These are phyloP conservation scores for Picea engelmannii DNA, from an alignment of 83 land plant species.

Conservation along the genomic window DNA sequence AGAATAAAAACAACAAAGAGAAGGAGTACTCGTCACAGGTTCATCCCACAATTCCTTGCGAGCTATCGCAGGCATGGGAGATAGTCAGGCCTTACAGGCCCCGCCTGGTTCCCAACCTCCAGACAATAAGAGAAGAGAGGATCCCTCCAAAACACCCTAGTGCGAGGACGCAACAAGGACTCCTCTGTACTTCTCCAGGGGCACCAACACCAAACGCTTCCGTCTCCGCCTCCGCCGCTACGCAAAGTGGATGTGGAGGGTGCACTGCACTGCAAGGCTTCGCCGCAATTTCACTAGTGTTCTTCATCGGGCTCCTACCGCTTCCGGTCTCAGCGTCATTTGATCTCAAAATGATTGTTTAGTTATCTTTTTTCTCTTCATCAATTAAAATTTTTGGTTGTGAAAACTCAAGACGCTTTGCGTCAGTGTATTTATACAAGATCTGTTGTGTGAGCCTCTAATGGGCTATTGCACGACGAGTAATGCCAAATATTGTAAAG, in stretches of 20 bases:
- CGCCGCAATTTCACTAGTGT: background rate
- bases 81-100: constrained; percentile 9
- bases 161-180: background rate
- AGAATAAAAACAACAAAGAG: background rate
- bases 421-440: no score
- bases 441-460: no score
- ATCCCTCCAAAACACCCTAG: background rate
- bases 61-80: background rate
- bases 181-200: background rate
- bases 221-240: background rate
- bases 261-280: background rate
- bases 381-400: no score
- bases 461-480: no score
- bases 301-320: background rate
- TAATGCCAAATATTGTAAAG: no score
- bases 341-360: no score
- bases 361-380: no score
- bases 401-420: no score
- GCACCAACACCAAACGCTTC: background rate
- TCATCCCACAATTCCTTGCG: background rate
- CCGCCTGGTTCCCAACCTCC: background rate
- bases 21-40: background rate
- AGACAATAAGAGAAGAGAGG: background rate
- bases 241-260: background rate
- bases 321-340: no score